Conservation (phyloP, 148 eudicot species). For the Dianthus caryophyllus region DNA sequence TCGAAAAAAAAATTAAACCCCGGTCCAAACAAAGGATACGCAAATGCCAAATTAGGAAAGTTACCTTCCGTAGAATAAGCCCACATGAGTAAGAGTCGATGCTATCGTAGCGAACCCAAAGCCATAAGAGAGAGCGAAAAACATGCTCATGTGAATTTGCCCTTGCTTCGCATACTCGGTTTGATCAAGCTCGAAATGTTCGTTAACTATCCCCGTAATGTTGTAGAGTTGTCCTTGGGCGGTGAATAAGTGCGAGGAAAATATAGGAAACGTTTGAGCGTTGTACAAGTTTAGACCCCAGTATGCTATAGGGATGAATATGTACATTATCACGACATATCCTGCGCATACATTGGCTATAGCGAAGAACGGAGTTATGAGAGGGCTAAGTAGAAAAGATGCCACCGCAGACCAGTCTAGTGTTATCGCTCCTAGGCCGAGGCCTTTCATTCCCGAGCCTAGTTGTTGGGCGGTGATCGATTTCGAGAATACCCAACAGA, state of each 20-base stretch:
- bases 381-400: constrained; percentile 77
- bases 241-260: constrained; percentile 74
- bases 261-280: constrained; percentile 71
- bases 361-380: constrained; percentile 75
- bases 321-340: constrained; percentile 55
- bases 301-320: constrained; percentile 63
- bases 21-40: neutral
- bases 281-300: constrained; percentile 78
- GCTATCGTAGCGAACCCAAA: constrained; percentile 92
- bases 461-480: constrained; percentile 89
- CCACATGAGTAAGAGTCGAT: constrained; percentile 73
- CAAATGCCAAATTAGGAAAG: neutral
- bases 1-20: too few species aligned
- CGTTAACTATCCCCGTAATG: constrained; percentile 66
- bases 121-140: constrained; percentile 89
- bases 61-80: constrained; percentile 84
- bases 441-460: constrained; percentile 85
- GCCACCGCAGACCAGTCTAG: constrained; percentile 85
- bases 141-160: constrained; percentile 68
- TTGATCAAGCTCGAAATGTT: constrained; percentile 62
- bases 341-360: constrained; percentile 66
- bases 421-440: constrained; percentile 73
- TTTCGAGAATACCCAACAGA: constrained; percentile 75
- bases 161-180: constrained; percentile 55
- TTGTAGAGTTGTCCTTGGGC: constrained; percentile 61